Evolutionary conservation across 2,329 filamentous ascomycete genomes (phyloP).

Genomic region (Scorias spongiosa): DNA sequence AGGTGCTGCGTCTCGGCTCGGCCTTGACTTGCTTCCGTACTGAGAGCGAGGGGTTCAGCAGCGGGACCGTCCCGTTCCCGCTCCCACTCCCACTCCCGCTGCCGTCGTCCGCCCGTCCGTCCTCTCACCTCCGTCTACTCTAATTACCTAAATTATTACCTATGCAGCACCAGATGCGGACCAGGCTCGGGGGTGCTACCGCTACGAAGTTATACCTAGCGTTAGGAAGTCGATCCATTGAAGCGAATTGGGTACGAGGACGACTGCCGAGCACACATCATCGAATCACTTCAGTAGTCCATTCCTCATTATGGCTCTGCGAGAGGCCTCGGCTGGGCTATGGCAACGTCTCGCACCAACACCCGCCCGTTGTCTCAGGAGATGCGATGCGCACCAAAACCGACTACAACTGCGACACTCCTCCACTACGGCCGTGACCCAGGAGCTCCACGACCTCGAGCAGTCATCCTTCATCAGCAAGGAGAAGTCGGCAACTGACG

Average conservation of each 20-base stretch:
- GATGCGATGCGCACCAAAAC: not conserved
- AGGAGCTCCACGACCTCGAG: conserved; percentile 28
- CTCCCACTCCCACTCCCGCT: too few relatives aligned
- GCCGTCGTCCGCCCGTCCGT: too few relatives aligned
- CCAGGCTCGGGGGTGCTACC: not conserved
- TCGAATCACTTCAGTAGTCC: not conserved
- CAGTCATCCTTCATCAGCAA: conserved; percentile 28
- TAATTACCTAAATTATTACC: too few relatives aligned
- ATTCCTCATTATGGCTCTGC: conserved; percentile 13
- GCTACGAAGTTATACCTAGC: not conserved
- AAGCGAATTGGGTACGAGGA: too few relatives aligned
- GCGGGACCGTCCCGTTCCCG: too few relatives aligned
- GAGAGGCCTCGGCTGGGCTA: conserved; percentile 17
- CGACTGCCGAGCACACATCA: not conserved
- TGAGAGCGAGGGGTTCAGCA: too few relatives aligned
- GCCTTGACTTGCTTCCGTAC: too few relatives aligned
- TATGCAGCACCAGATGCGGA: not conserved
- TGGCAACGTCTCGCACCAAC: conserved; percentile 13
- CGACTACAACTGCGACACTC: conserved; percentile 11
- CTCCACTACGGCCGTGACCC: conserved; percentile 16
- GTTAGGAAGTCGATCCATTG: too few relatives aligned
- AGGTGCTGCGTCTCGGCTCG: too few relatives aligned
- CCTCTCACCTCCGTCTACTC: too few relatives aligned
- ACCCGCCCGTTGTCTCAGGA: not conserved
- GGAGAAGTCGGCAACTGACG: conserved; percentile 8